Percentiles rank a stretch among this genome's conserved stretches.
phyloP scores from a whole-genome alignment of 2,329 filamentous ascomycete genomes.

The Aspergillus sp. region DNA sequence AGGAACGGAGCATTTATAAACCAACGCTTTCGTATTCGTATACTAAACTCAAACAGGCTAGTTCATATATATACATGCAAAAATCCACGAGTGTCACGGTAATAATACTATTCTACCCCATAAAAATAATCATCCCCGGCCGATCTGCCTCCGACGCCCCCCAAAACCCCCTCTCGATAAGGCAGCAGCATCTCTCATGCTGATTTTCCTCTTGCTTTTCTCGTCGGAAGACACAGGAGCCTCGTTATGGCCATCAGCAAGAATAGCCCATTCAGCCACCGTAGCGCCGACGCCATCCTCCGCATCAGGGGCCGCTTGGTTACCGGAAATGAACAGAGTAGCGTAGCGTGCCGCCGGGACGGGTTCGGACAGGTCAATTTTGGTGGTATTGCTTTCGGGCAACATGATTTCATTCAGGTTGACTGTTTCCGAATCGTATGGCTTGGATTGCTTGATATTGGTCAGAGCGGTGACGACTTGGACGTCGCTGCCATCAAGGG shows the following conservation, averaged over 20 bases:
- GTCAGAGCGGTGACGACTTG: conserved; percentile 19
- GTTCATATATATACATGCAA: neutral
- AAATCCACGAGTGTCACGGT: neutral
- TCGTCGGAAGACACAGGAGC: conserved; percentile 1
- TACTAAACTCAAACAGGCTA: neutral
- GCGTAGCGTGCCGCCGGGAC: conserved; percentile 35
- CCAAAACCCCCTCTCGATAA: neutral
- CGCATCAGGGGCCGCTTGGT: conserved; percentile 29
- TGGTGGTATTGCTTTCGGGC: conserved; percentile 38
- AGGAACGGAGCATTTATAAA: neutral
- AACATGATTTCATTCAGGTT: conserved; percentile 29
- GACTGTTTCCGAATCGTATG: conserved; percentile 28
- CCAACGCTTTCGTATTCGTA: neutral
- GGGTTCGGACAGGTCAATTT: conserved; percentile 25
- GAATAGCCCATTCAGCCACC: conserved; percentile 43
- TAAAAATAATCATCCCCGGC: neutral
- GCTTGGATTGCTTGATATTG: conserved; percentile 30
- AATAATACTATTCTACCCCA: neutral
- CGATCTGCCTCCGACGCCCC: neutral
- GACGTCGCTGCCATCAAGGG: conserved; percentile 9
- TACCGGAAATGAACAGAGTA: conserved; percentile 39
- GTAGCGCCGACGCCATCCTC: conserved; percentile 39
- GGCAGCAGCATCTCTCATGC: conserved; percentile 7
- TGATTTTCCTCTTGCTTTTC: conserved; percentile 9
- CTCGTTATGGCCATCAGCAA: conserved; percentile 17